Evolutionary conservation across 139 green algal species (phyloP).

Genomic region (Picochlorum costavermella): DNA sequence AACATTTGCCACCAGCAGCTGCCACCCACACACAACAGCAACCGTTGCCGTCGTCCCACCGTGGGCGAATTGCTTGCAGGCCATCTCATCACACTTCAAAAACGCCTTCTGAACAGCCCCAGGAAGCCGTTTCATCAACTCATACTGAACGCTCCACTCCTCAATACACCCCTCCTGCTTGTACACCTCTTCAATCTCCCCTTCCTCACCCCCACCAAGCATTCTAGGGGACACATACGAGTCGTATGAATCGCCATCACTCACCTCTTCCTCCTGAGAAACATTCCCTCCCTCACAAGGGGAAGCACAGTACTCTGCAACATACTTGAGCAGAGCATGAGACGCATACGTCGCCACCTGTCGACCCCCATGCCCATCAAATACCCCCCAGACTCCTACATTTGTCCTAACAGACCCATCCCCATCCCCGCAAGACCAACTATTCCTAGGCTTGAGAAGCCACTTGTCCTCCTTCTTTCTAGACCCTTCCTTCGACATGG

Average conservation of each 20-base stretch:
- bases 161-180: background rate
- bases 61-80: conserved; percentile 13
- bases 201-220: background rate
- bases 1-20: conserved; percentile 51
- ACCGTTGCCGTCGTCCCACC: conserved; percentile 74
- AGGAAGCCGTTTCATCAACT: conserved; percentile 5
- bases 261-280: conserved; percentile 18
- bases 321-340: conserved; percentile 42
- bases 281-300: conserved; percentile 19
- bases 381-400: conserved; percentile 41
- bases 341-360: conserved; percentile 37
- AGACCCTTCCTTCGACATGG: conserved; percentile 33
- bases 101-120: conserved; percentile 18
- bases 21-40: conserved; percentile 49
- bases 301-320: background rate
- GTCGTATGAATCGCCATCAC: background rate
- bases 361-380: conserved; percentile 61
- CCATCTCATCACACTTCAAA: conserved; percentile 7
- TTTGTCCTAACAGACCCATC: background rate
- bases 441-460: conserved; percentile 30
- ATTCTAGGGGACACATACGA: background rate
- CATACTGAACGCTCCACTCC: conserved; percentile 22
- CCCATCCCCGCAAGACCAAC: conserved; percentile 1
- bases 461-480: conserved; percentile 50
- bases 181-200: background rate